Conservation (phyloP, 2,329 filamentous ascomycete species). For the Hysterium pulicare region DNA sequence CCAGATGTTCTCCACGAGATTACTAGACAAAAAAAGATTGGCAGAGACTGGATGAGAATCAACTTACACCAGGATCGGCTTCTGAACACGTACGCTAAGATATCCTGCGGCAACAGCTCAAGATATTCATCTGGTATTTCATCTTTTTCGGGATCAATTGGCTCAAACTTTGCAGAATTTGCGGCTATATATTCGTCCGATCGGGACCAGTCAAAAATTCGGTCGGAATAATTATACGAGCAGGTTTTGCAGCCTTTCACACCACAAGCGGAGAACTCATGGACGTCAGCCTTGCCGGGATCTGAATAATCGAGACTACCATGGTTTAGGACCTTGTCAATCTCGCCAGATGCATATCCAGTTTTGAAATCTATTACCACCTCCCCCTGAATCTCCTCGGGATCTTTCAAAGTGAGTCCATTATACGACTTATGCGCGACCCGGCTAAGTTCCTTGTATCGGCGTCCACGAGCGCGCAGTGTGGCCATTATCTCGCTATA, state of each 20-base stretch:
- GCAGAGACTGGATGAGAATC: constrained; percentile 14
- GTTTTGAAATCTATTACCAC: too few species aligned
- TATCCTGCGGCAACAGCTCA: too few species aligned
- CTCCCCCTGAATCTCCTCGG: too few species aligned
- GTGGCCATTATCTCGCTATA: background rate
- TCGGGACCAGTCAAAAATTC: too few species aligned
- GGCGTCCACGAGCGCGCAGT: background rate
- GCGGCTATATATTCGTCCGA: too few species aligned
- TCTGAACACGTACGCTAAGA: background rate
- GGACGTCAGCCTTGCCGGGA: constrained; percentile 19
- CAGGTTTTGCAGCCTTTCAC: constrained; percentile 10
- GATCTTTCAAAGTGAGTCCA: background rate
- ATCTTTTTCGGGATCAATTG: too few species aligned
- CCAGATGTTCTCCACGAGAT: too few species aligned
- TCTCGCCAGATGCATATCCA: background rate
- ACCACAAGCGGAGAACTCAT: constrained; percentile 21
- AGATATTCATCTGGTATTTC: too few species aligned
- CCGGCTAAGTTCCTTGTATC: background rate
- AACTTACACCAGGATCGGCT: constrained; percentile 9
- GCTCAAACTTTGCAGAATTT: too few species aligned
- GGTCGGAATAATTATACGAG: constrained; percentile 4
- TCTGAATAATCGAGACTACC: constrained; percentile 6
- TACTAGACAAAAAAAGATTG: too few species aligned
- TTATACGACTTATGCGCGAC: background rate
- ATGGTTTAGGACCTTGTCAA: background rate